Base-by-base conservation (phyloP, 768 basidiomycete genomes). In the Boletus pseudopeckii region DNA sequence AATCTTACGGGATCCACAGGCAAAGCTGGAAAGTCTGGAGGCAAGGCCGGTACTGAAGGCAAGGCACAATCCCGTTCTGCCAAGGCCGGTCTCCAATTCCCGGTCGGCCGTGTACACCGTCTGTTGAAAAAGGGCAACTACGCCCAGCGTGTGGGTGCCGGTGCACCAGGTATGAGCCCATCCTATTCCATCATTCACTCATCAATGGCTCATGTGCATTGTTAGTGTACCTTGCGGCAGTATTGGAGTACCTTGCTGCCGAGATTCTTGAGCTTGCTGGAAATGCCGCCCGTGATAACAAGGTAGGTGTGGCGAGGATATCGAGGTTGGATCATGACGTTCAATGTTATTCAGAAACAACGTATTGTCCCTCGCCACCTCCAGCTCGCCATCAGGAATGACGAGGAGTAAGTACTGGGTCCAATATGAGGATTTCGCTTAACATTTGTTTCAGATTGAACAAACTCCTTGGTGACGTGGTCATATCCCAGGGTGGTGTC, bases 311-410 rank as follows among this genome's bases (percentile, higher is more conserved):
- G 20, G 17, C 0, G 9, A 14, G 11, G 5, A 7, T 14, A 33
- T 41, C 24, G 24, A n/a, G 3, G 7, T 14, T 24, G 6, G 15
- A 20, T 36, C 13, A n/a, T 33, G 26, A 0, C 1, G 1, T 22
- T 63, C 22, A 52, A 40, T 20, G 2, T 11, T 13, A 0, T 34
- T 36, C 33, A 90, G 81, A 90, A 94, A 78, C 86, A 90, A 62
- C 92, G 93, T 86, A 94, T 95, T 63, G 90, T 94, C 22, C 93
- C 92, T 50, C 85, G 93, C 65, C 93, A 95, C 74, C 72, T 95
- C 45, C 93, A 95, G 67, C 84, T 95, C 50, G 92, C 93, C 59
- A 92, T 95, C 72, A 82, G 92, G 61, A 92, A 93, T 71, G 90
- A 92, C 55, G 91, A 93, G 70, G 91, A 88, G 86, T 86, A 67